A percentile compares a stretch with the other conserved stretches of the same genome.
phyloP scores from a whole-genome alignment of 2,329 filamentous ascomycete genomes.

The Colletotrichum sp. region DNA sequence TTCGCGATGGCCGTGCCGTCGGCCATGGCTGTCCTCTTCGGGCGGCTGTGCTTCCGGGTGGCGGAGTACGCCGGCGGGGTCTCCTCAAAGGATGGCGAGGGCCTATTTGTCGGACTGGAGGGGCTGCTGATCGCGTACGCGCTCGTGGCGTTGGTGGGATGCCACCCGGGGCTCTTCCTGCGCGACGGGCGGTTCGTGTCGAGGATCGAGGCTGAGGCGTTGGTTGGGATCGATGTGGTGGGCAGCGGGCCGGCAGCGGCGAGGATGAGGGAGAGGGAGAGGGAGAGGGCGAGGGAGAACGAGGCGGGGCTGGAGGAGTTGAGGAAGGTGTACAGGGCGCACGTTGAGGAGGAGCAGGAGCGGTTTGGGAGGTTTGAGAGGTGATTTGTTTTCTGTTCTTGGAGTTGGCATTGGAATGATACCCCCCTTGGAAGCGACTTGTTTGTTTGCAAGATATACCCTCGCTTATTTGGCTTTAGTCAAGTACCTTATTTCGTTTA shows the following conservation, averaged over 20 bases:
- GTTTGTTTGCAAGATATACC: neutral
- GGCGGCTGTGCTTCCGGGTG: constrained; percentile 28
- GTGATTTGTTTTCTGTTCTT: neutral
- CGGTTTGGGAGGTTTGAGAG: neutral
- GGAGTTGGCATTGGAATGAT: neutral
- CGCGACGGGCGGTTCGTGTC: neutral
- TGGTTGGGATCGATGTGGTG: neutral
- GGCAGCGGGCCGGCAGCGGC: neutral
- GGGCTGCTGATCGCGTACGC: constrained; percentile 31
- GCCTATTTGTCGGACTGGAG: constrained; percentile 31
- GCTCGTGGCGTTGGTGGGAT: constrained; percentile 27
- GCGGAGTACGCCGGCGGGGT: constrained; percentile 28
- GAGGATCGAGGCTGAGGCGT: constrained; percentile 4
- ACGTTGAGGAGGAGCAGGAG: constrained; percentile 5
- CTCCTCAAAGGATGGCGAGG: constrained; percentile 25
- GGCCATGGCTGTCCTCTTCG: constrained; percentile 26
- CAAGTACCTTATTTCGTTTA: no score
- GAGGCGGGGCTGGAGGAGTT: constrained; percentile 15
- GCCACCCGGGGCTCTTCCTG: constrained; percentile 30
- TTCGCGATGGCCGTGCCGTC: constrained; percentile 27
- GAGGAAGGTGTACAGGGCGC: constrained; percentile 14
- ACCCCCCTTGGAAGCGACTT: neutral
- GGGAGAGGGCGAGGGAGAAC: neutral
- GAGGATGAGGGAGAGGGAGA: neutral
- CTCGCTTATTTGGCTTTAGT: neutral